Evolutionary conservation across 352 stramenopile genomes (phyloP), one percentile per base, ranked within the genome.

Genomic region (Halophytophthora batemanensis): DNA sequence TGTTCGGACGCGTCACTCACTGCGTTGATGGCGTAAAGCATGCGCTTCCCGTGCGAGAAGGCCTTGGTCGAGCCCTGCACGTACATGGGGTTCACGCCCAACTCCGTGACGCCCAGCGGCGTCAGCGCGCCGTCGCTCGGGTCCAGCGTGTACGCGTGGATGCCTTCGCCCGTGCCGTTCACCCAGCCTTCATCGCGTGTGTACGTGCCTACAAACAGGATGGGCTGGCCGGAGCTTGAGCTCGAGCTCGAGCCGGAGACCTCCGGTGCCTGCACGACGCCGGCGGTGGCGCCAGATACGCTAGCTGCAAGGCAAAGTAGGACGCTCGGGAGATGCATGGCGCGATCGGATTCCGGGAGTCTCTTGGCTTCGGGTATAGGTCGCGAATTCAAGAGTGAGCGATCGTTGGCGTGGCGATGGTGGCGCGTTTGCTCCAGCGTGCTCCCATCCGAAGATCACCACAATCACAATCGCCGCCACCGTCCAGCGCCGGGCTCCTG

Each of bases 31-130:
- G 68, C 79, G 61, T 87, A 87, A 22, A 84, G 55, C 6, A 62
- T 50, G 11, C 59, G 59, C 21, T 66, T 43, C 21, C 63, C 59
- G 3, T 56, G 53, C 22, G 37, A 57, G 47, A 71, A 71, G 12
- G 45, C 41, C n/a, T 58, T 70, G 15, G 38, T 44, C 11, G 70
- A 67, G 48, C 64, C 59, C 18, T 61, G 54, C 21, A 94, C 48
- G 65, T 77, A 92, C 23, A 73, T 85, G 33, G 83, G 81, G 61
- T 94, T 94, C 53, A 79, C 67, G 35, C 83, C 83, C n/a, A 76
- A 45, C n/a, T 58, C 46, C 22, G 63, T 68, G 53, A 79, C 69
- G 15, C 53, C 56, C 38, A 71, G 53, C 0, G 66, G 50, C 8
- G 56, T 71, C 22, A 89, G 67, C 14, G 60, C 54, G 21, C 75